phyloP scores from a whole-genome alignment of 1,139 yeast genomes.

The Arxiozyma slooffiae region DNA sequence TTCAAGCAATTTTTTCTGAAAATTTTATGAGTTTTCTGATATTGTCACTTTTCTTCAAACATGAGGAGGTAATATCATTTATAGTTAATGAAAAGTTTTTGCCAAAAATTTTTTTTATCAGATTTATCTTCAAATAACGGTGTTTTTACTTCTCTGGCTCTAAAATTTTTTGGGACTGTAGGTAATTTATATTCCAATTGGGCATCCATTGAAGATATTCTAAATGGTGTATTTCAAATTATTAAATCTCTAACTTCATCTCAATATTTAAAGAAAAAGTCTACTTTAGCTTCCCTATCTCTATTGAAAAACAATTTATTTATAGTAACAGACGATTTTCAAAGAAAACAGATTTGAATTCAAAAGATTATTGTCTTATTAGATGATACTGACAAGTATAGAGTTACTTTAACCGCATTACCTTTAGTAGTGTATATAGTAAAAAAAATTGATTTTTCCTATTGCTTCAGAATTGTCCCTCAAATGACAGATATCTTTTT shows the following conservation, averaged over 20 bases:
- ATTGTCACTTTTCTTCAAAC: conserved; percentile 46
- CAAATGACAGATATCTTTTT: conserved; percentile 49
- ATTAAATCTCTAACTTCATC: conserved; percentile 66
- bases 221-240: conserved; percentile 58
- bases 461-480: conserved; percentile 46
- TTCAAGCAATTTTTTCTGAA: conserved; percentile 55
- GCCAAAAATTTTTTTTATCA: conserved; percentile 40
- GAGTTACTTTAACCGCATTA: conserved; percentile 54
- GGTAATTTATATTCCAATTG: conserved; percentile 32
- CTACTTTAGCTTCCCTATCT: conserved; percentile 54
- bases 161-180: conserved; percentile 59
- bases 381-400: conserved; percentile 53
- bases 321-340: conserved; percentile 32
- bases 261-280: conserved; percentile 53
- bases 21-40: conserved; percentile 80
- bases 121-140: conserved; percentile 52
- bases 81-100: conserved; percentile 30
- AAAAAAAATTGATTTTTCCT: conserved; percentile 41
- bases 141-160: conserved; percentile 58
- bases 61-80: conserved; percentile 33
- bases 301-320: conserved; percentile 38
- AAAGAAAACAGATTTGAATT: conserved; percentile 54
- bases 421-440: conserved; percentile 62
- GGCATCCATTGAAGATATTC: conserved; percentile 39
- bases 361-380: conserved; percentile 57